phyloP scores from a whole-genome alignment of 2,329 filamentous ascomycete genomes.

The Monosporascus sp. region DNA sequence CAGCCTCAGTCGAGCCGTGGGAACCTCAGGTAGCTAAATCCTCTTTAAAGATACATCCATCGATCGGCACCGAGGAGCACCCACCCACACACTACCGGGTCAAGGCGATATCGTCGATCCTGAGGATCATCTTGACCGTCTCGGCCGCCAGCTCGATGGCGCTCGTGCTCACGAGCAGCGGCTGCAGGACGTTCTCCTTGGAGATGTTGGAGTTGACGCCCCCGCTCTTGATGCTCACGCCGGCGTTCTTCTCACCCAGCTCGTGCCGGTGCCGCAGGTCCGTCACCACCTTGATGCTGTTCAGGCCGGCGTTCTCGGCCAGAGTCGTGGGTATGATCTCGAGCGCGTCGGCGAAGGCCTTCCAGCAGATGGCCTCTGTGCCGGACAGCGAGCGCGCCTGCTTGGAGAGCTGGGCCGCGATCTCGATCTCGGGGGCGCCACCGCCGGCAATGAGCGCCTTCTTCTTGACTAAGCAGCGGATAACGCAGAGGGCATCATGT shows the following conservation, averaged over 20 bases:
- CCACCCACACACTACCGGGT: slow-evolving; percentile 40
- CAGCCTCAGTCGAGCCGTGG: no score
- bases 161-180: slow-evolving; percentile 92
- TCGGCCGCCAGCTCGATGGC: slow-evolving; percentile 95
- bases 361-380: slow-evolving; percentile 97
- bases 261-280: slow-evolving; percentile 92
- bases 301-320: slow-evolving; percentile 94
- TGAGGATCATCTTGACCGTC: slow-evolving; percentile 90
- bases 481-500: slow-evolving; percentile 95
- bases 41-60: no score
- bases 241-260: slow-evolving; percentile 90
- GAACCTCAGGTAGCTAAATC: no score
- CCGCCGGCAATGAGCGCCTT: slow-evolving; percentile 97
- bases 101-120: slow-evolving; percentile 62
- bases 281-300: slow-evolving; percentile 98
- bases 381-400: slow-evolving; percentile 78
- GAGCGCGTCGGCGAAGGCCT: slow-evolving; percentile 95
- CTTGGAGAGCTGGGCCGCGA: slow-evolving; percentile 78
- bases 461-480: slow-evolving; percentile 98
- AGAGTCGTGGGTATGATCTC: slow-evolving; percentile 96
- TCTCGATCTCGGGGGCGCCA: slow-evolving; percentile 93
- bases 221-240: slow-evolving; percentile 95
- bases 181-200: slow-evolving; percentile 95
- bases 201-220: slow-evolving; percentile 96
- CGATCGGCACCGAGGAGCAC: no score